phyloP scores from a whole-genome alignment of 1,284 basidiomycete genomes.

The Apiotrichum domesticum region DNA sequence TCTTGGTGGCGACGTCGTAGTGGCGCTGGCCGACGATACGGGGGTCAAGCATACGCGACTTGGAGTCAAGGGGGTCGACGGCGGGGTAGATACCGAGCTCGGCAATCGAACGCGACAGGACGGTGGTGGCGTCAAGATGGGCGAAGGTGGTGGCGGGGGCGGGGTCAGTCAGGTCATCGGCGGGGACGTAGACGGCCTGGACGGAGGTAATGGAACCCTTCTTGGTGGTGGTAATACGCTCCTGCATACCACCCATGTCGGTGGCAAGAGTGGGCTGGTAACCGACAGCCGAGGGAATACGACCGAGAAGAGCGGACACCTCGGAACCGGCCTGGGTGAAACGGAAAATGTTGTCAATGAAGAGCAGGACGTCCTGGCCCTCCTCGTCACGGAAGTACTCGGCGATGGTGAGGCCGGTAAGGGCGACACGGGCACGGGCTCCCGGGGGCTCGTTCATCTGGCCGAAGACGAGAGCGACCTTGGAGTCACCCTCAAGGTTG shows the following conservation, averaged over 20 bases:
- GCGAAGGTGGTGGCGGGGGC: slow-evolving; percentile 99
- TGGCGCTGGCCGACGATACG: slow-evolving; percentile 90
- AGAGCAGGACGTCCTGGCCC: slow-evolving; percentile 98
- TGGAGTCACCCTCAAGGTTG: slow-evolving; percentile 96
- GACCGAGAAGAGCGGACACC: slow-evolving; percentile 98
- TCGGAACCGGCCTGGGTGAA: slow-evolving; percentile 99
- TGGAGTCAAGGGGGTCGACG: slow-evolving; percentile 98
- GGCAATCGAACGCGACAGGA: slow-evolving; percentile 96
- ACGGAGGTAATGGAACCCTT: slow-evolving; percentile 99
- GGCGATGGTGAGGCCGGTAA: slow-evolving; percentile 97
- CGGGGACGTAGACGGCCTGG: slow-evolving; percentile 98
- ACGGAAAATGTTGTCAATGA: slow-evolving; percentile 99
- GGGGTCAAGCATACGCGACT: slow-evolving; percentile 99
- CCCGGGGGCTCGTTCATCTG: slow-evolving; percentile 99
- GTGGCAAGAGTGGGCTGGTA: slow-evolving; percentile 99
- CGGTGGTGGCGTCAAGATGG: slow-evolving; percentile 98
- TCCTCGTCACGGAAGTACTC: slow-evolving; percentile 99
- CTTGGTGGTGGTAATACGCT: slow-evolving; percentile 99
- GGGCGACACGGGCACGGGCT: slow-evolving; percentile 99
- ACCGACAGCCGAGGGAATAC: slow-evolving; percentile 99
- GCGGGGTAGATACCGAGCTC: slow-evolving; percentile 99
- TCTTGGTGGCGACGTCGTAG: slow-evolving; percentile 89
- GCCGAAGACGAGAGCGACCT: slow-evolving; percentile 99
- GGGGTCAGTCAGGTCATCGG: slow-evolving; percentile 99
- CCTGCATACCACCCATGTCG: slow-evolving; percentile 99